Evolutionary conservation across 257 asterid species (phyloP).

Genomic region (Nicotiana undulata): DNA sequence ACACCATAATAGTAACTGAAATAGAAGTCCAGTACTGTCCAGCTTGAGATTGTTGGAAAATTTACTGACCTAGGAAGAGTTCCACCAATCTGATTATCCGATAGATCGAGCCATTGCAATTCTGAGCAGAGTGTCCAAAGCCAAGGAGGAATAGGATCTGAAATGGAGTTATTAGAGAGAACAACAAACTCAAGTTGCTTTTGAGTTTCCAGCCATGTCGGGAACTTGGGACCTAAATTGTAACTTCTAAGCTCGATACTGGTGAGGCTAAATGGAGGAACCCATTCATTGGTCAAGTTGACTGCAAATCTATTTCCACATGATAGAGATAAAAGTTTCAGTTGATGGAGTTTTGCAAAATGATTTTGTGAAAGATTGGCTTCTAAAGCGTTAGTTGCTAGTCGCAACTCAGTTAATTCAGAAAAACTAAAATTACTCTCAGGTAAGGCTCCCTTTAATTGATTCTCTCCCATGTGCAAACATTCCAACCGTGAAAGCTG

Average conservation of each 20-base stretch:
- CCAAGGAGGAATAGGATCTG: constrained; percentile 21
- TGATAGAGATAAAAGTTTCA: constrained; percentile 13
- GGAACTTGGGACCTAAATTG: constrained; percentile 23
- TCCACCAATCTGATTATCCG: background rate
- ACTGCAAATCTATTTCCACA: background rate
- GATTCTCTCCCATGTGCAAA: background rate
- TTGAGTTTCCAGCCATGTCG: constrained; percentile 18
- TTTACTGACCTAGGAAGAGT: background rate
- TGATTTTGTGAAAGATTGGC: constrained; percentile 13
- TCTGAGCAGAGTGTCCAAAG: constrained; percentile 8
- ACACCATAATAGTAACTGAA: background rate
- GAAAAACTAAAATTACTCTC: background rate
- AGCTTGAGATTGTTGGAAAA: background rate
- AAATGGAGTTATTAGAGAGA: constrained; percentile 7
- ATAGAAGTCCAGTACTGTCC: background rate
- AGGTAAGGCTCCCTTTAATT: background rate
- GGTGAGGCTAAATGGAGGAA: constrained; percentile 22
- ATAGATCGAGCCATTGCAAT: background rate
- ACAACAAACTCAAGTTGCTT: constrained; percentile 4
- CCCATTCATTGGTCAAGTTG: constrained; percentile 14
- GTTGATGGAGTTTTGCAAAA: constrained; percentile 9
- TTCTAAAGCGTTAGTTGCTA: background rate
- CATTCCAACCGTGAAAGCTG: background rate
- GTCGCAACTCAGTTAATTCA: background rate
- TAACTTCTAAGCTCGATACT: constrained; percentile 4